Conservation (phyloP, 768 basidiomycete genomes). For the Royoungia palumana region DNA sequence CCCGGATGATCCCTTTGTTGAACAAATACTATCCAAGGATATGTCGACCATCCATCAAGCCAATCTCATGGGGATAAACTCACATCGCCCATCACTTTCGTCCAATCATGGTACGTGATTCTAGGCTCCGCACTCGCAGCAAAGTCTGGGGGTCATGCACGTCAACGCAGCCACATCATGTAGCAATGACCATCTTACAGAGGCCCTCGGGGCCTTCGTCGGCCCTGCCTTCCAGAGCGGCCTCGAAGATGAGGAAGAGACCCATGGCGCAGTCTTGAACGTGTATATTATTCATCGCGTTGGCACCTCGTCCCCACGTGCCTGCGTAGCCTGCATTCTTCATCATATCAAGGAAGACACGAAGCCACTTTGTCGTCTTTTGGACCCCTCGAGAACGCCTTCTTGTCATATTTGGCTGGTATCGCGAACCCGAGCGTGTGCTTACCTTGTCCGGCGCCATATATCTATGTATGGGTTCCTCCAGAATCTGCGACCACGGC, state of each 20-base stretch:
- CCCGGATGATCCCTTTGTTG: slow-evolving; percentile 31
- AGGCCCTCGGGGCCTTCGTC: slow-evolving; percentile 41
- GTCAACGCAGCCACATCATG: background rate
- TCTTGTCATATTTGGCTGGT: background rate
- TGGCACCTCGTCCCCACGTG: slow-evolving; percentile 43
- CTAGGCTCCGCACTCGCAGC: slow-evolving; percentile 27
- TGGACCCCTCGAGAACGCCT: slow-evolving; percentile 27
- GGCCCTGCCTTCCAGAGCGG: slow-evolving; percentile 39
- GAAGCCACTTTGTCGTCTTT: slow-evolving; percentile 37
- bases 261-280: slow-evolving; percentile 39
- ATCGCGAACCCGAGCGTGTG: background rate
- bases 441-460: slow-evolving; percentile 41
- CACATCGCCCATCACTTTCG: slow-evolving; percentile 37
- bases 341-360: slow-evolving; percentile 34
- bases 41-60: background rate
- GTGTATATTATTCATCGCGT: slow-evolving; percentile 38
- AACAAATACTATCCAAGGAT: slow-evolving; percentile 28
- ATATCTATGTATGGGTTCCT: slow-evolving; percentile 29
- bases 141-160: slow-evolving; percentile 31
- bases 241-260: slow-evolving; percentile 36
- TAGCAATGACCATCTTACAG: slow-evolving; percentile 28
- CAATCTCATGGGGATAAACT: slow-evolving; percentile 5
- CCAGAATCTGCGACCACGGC: background rate
- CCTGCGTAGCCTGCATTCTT: slow-evolving; percentile 35
- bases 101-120: slow-evolving; percentile 32